These are phyloP conservation scores for Aegilops speltoides DNA, from an alignment of 176 grass and related monocot genomes.

Conservation along the genomic window DNA sequence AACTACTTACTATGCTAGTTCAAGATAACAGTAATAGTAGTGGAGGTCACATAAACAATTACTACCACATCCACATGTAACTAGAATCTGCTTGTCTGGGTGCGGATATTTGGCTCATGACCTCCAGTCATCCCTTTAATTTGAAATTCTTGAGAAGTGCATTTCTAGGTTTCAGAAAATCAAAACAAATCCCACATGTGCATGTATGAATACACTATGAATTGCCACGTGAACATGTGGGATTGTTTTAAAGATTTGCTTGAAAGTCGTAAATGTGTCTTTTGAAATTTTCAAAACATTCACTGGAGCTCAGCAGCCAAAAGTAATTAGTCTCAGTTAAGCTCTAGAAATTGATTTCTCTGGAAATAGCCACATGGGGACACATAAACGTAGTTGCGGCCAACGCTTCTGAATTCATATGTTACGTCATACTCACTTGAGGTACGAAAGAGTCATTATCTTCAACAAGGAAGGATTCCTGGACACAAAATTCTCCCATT, in stretches of 20 bases:
- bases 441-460: constrained; percentile 98
- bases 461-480: constrained; percentile 91
- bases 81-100: background rate
- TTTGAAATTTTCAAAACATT: background rate
- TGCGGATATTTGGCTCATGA: background rate
- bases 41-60: constrained; percentile 4
- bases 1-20: background rate
- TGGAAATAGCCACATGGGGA: background rate
- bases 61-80: background rate
- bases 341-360: background rate
- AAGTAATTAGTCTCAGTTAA: background rate
- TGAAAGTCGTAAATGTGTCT: background rate
- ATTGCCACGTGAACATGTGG: background rate
- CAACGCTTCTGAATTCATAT: constrained; percentile 5
- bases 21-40: constrained; percentile 7
- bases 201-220: background rate
- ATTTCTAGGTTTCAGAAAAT: background rate
- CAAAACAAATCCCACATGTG: background rate
- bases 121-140: background rate
- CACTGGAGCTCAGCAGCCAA: background rate
- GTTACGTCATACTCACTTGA: constrained; percentile 60
- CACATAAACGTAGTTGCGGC: background rate
- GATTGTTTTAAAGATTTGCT: background rate
- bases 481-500: constrained; percentile 90
- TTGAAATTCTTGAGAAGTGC: background rate